Percentiles rank a stretch among this genome's conserved stretches.
phyloP scores from a whole-genome alignment of 2,329 filamentous ascomycete species.

The Colletotrichum sp. region DNA sequence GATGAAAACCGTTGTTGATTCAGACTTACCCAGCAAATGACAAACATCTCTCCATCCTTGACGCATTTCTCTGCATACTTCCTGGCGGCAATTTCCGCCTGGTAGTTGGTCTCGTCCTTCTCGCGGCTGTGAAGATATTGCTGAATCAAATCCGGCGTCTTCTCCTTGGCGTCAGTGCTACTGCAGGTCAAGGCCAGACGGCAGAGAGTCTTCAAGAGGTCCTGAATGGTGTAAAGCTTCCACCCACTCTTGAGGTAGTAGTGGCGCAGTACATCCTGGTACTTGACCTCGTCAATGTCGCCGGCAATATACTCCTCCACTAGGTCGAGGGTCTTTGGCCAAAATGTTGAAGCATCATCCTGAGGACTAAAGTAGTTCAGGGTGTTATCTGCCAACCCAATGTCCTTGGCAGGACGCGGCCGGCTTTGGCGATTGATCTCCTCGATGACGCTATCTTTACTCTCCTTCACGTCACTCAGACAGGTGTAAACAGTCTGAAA shows the following conservation, averaged over 20 bases:
- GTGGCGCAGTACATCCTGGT: constrained; percentile 89
- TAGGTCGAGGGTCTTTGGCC: constrained; percentile 82
- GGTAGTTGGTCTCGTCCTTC: constrained; percentile 85
- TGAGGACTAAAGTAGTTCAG: constrained; percentile 77
- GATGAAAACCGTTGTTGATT: not conserved
- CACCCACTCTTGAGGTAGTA: constrained; percentile 92
- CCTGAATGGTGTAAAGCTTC: constrained; percentile 92
- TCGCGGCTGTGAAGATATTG: constrained; percentile 84
- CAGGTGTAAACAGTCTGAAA: constrained; percentile 91
- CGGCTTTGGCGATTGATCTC: constrained; percentile 76
- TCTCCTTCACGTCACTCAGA: constrained; percentile 82
- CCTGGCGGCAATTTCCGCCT: constrained; percentile 86
- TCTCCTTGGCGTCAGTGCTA: constrained; percentile 87
- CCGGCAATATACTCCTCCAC: constrained; percentile 86
- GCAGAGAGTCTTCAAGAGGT: constrained; percentile 81
- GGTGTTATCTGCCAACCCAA: constrained; percentile 82
- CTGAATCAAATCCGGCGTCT: constrained; percentile 87
- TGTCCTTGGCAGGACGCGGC: constrained; percentile 80
- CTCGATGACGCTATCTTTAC: constrained; percentile 73
- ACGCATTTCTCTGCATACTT: constrained; percentile 92
- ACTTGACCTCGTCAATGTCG: constrained; percentile 80
- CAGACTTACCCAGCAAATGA: constrained; percentile 82
- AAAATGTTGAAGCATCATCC: constrained; percentile 72
- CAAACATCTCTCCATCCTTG: constrained; percentile 91
- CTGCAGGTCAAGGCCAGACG: constrained; percentile 85